Conservation (phyloP, 176 grass and related monocot genomes). For the Poa pratensis region DNA sequence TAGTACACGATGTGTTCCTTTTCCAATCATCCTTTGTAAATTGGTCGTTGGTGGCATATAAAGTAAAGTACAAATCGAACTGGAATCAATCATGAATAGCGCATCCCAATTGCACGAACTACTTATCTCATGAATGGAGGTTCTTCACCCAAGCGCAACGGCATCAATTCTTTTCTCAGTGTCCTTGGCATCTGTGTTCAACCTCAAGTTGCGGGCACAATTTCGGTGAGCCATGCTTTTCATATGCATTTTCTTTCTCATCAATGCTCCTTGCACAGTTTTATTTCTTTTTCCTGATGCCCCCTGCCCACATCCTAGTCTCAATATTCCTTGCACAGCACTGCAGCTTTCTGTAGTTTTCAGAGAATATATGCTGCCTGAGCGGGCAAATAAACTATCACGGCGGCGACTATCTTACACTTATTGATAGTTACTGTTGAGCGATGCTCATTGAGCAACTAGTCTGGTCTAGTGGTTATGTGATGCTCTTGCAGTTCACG, state of each 20-base stretch:
- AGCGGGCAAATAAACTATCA: constrained; percentile 65
- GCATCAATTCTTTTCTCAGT: constrained; percentile 61
- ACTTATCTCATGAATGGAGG: constrained; percentile 39
- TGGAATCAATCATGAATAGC: constrained; percentile 45
- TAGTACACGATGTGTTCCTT: not conserved
- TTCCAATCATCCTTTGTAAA: constrained; percentile 49
- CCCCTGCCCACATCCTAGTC: constrained; percentile 39
- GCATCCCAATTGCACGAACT: constrained; percentile 45
- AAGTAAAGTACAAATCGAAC: constrained; percentile 34
- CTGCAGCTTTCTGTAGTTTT: constrained; percentile 65
- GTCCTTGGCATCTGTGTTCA: constrained; percentile 64
- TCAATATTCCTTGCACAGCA: constrained; percentile 57
- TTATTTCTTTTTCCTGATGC: constrained; percentile 48
- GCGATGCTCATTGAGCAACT: constrained; percentile 51
- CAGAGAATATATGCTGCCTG: constrained; percentile 72
- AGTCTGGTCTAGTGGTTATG: constrained; percentile 57
- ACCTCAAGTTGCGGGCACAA: constrained; percentile 52
- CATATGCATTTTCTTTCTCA: constrained; percentile 50
- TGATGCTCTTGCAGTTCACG: constrained; percentile 57
- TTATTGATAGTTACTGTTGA: constrained; percentile 80
- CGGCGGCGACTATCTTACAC: constrained; percentile 63
- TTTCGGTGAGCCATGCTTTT: constrained; percentile 52
- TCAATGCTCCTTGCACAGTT: constrained; percentile 44
- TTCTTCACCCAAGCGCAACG: constrained; percentile 44
- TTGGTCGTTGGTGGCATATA: constrained; percentile 23